Evolutionary conservation across 2,329 filamentous ascomycete genomes (phyloP).

Genomic region (Reticulascus tulasneorum): DNA sequence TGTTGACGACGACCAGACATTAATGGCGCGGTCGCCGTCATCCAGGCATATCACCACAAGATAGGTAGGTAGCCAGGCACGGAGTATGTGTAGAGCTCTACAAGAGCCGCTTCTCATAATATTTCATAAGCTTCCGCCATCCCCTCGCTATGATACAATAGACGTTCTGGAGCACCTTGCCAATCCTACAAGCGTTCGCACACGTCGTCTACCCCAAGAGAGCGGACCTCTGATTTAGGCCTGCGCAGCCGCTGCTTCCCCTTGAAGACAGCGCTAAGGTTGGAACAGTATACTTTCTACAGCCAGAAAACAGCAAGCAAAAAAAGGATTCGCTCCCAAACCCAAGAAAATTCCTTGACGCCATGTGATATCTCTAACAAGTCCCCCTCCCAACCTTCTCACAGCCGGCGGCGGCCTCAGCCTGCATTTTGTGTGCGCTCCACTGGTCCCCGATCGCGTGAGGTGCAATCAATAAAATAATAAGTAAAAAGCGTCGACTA

Average conservation of each 20-base stretch:
- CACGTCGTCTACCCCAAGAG: slow-evolving; percentile 5
- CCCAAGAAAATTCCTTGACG: slow-evolving; percentile 13
- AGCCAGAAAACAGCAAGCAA: slow-evolving; percentile 6
- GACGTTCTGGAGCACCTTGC: slow-evolving; percentile 11
- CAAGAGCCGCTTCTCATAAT: slow-evolving; percentile 9
- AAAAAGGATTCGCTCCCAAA: slow-evolving; percentile 6
- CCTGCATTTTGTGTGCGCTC: slow-evolving; percentile 10
- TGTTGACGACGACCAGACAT: too few relatives aligned
- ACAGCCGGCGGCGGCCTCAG: slow-evolving; percentile 9
- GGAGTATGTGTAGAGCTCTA: too few relatives aligned
- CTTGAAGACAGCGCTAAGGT: slow-evolving; percentile 8
- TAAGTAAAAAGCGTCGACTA: slow-evolving; percentile 13
- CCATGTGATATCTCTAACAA: slow-evolving; percentile 14
- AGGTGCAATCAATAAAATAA: slow-evolving; percentile 7
- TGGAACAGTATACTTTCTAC: slow-evolving; percentile 15
- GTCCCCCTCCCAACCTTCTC: slow-evolving; percentile 11
- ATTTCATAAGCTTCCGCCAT: slow-evolving; percentile 13
- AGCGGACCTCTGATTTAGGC: slow-evolving; percentile 1
- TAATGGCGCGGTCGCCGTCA: too few relatives aligned
- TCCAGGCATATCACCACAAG: slow-evolving; percentile 1
- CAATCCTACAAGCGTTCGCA: slow-evolving; percentile 13
- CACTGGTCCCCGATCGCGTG: slow-evolving; percentile 9
- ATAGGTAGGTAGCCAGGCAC: too few relatives aligned
- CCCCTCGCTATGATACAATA: slow-evolving; percentile 16
- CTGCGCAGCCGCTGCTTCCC: too few relatives aligned